Conservation (phyloP, 2,329 filamentous ascomycete species). For the Phoma sp. region DNA sequence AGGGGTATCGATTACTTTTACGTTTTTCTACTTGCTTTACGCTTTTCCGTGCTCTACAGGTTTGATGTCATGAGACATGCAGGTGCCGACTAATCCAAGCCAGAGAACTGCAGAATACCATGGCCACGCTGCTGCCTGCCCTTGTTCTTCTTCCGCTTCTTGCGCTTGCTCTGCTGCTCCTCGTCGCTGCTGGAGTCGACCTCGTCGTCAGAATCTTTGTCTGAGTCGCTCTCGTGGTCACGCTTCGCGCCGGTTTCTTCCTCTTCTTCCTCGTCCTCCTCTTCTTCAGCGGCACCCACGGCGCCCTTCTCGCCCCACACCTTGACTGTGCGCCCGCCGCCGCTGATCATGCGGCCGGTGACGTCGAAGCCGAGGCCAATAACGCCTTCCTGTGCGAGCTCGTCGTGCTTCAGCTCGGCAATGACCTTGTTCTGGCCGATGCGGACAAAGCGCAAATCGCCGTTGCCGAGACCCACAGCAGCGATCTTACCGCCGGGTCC, state of each 20-base stretch:
- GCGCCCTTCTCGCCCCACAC: constrained; percentile 81
- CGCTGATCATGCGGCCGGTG: constrained; percentile 84
- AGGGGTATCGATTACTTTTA: no score
- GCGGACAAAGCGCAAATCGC: constrained; percentile 77
- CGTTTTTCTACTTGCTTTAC: no score
- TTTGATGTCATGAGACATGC: no score
- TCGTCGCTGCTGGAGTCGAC: constrained; percentile 54
- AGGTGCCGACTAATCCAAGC: constrained; percentile 31
- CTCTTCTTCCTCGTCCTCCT: constrained; percentile 58
- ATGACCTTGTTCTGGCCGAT: constrained; percentile 77
- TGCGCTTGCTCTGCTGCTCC: constrained; percentile 49
- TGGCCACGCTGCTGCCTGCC: constrained; percentile 44
- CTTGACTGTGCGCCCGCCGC: constrained; percentile 84
- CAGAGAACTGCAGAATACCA: constrained; percentile 47
- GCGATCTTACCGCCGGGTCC: constrained; percentile 74
- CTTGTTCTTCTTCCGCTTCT: constrained; percentile 53
- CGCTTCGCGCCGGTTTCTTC: constrained; percentile 48
- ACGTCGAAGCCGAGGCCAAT: constrained; percentile 84
- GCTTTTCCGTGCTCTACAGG: no score
- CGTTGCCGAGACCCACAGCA: constrained; percentile 82
- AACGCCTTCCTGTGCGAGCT: constrained; percentile 76
- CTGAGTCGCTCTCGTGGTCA: constrained; percentile 51
- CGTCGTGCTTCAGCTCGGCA: constrained; percentile 76
- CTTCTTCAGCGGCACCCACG: constrained; percentile 61
- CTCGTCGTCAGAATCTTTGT: constrained; percentile 56